These are phyloP conservation scores for Gossypium rotundifolium DNA, from an alignment of 345 rosid genomes.

Conservation along the genomic window DNA sequence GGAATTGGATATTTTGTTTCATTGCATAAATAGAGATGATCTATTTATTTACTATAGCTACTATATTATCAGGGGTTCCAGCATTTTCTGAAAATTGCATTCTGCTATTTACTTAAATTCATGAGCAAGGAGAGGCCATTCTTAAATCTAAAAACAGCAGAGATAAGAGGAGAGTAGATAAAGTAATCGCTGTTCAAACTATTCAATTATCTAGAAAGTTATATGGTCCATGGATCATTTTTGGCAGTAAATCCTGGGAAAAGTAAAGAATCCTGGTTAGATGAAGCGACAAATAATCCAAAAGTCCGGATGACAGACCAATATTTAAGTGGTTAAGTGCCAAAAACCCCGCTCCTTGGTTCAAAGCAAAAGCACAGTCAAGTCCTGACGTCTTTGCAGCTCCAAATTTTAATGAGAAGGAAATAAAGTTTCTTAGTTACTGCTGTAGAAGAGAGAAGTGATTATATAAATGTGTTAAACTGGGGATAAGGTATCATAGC, in stretches of 20 bases:
- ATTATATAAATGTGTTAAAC: conserved; percentile 7
- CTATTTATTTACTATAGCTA: not conserved
- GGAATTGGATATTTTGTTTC: not conserved
- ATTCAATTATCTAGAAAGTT: not conserved
- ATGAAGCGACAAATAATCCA: conserved; percentile 30
- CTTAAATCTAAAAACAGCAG: not conserved
- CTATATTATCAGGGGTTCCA: not conserved
- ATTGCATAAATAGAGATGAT: not conserved
- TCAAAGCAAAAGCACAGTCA: conserved; percentile 25
- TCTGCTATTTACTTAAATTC: not conserved
- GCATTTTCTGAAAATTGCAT: not conserved
- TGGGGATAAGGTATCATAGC: conserved; percentile 13
- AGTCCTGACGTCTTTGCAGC: conserved; percentile 12
- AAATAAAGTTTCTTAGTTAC: conserved; percentile 20
- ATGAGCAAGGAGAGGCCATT: not conserved
- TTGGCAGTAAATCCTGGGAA: conserved; percentile 34
- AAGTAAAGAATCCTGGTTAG: conserved; percentile 16
- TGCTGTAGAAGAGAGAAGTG: conserved; percentile 11
- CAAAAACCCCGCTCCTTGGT: conserved; percentile 25
- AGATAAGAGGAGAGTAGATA: not conserved
- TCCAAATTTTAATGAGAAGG: conserved; percentile 22
- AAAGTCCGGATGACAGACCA: conserved; percentile 35
- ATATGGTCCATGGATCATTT: conserved; percentile 23
- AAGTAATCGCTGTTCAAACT: not conserved
- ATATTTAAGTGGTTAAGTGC: conserved; percentile 3